These are phyloP conservation scores for Garcia nutans DNA, from an alignment of 345 rosid genomes.

Conservation along the genomic window DNA sequence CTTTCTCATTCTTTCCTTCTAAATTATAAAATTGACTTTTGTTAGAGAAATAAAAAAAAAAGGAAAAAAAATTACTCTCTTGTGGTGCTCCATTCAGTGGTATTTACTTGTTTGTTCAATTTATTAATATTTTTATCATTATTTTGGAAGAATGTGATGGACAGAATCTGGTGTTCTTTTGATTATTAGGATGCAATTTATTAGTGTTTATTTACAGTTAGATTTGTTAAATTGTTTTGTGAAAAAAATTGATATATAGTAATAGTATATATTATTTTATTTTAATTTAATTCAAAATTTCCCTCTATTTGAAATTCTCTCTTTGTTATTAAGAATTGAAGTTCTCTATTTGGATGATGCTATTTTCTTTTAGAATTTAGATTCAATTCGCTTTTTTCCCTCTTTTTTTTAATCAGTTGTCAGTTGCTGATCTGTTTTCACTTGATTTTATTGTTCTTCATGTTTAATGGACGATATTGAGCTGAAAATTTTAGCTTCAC, in stretches of 20 bases:
- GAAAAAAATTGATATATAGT: not conserved
- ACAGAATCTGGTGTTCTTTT: not conserved
- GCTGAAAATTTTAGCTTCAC: too few relatives aligned
- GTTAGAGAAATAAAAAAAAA: too few relatives aligned
- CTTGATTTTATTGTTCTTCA: not conserved
- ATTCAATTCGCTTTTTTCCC: not conserved
- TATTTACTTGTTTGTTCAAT: not conserved
- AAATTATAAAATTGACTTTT: too few relatives aligned
- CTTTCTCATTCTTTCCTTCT: constrained; percentile 15
- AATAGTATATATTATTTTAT: not conserved
- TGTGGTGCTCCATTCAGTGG: not conserved
- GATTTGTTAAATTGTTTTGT: not conserved
- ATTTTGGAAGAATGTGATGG: not conserved
- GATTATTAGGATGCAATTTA: not conserved
- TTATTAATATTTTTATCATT: not conserved
- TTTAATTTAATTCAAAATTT: too few relatives aligned
- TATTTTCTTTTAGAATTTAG: not conserved
- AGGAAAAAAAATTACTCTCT: not conserved
- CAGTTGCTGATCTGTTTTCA: not conserved
- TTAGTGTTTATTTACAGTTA: not conserved
- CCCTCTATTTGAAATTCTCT: not conserved
- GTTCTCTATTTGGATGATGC: not conserved
- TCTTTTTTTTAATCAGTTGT: not conserved
- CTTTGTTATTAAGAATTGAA: not conserved
- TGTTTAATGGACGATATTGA: too few relatives aligned